Evolutionary conservation across 352 stramenopile genomes (phyloP).

Genomic region (Globisporangium abappressorium): DNA sequence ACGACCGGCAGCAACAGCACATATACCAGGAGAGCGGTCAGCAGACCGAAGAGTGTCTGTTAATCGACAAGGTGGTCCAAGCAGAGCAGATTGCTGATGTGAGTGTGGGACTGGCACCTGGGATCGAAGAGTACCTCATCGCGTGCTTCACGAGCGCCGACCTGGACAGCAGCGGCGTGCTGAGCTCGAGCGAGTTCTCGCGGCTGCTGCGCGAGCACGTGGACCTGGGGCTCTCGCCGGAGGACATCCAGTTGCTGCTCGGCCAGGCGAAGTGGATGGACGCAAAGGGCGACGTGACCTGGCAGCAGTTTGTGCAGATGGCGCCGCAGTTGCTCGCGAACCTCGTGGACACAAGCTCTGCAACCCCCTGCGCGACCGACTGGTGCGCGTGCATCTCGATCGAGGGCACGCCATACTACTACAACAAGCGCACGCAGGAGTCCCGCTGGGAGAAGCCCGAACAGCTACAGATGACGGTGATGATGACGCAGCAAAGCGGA

Average conservation of each 20-base stretch:
- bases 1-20: neutral
- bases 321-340: constrained; percentile 23
- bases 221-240: constrained; percentile 20
- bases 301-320: constrained; percentile 24
- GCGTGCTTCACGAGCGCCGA: constrained; percentile 22
- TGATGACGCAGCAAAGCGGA: neutral
- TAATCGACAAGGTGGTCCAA: neutral
- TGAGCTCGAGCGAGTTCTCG: constrained; percentile 22
- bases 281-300: constrained; percentile 20
- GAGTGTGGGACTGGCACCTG: constrained; percentile 11
- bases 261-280: constrained; percentile 16
- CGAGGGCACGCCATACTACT: constrained; percentile 26
- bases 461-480: neutral
- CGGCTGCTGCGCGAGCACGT: constrained; percentile 20
- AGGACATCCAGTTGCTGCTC: constrained; percentile 20
- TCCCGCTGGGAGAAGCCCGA: constrained; percentile 18
- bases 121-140: constrained; percentile 23
- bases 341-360: constrained; percentile 14
- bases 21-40: neutral
- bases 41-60: constrained; percentile 3
- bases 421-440: constrained; percentile 33
- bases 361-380: constrained; percentile 14
- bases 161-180: constrained; percentile 22
- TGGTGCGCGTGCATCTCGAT: constrained; percentile 22
- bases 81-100: neutral